These are phyloP conservation scores for Rhynchosporium secalis DNA, from an alignment of 2,329 filamentous ascomycete species.

Conservation along the genomic window DNA sequence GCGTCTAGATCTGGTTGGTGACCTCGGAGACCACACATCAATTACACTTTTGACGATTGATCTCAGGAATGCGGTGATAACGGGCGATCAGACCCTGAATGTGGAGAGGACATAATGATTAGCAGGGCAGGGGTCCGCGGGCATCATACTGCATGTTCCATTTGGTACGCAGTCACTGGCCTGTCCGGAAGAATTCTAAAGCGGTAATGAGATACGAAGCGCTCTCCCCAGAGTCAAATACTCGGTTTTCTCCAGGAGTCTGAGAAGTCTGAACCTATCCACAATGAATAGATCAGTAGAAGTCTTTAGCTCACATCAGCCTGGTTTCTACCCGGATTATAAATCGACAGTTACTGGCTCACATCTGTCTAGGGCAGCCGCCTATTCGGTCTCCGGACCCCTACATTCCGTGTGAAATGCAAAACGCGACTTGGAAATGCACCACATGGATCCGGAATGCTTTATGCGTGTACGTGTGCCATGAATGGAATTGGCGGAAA, in stretches of 20 bases:
- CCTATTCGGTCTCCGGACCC: constrained; percentile 6
- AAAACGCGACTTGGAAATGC: constrained; percentile 1
- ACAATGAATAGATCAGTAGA: neutral
- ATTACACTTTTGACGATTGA: constrained; percentile 10
- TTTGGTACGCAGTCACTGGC: neutral
- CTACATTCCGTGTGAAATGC: constrained; percentile 4
- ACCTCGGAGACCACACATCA: neutral
- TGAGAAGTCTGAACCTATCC: no score
- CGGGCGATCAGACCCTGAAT: constrained; percentile 19
- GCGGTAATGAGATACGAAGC: constrained; percentile 18
- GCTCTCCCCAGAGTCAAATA: neutral
- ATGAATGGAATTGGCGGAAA: neutral
- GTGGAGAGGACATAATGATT: constrained; percentile 11
- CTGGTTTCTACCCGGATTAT: neutral
- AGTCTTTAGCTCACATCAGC: constrained; percentile 3
- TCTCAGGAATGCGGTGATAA: constrained; percentile 21
- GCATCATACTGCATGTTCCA: constrained; percentile 9
- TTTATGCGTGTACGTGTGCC: constrained; percentile 1
- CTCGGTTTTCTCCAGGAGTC: neutral
- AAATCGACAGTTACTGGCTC: constrained; percentile 4
- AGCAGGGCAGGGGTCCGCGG: constrained; percentile 5
- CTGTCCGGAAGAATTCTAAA: constrained; percentile 19
- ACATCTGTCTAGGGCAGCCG: neutral
- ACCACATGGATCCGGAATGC: neutral
- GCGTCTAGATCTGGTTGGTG: neutral